Evolutionary conservation across 2,329 filamentous ascomycete genomes (phyloP).

Genomic region (Cercospora sesami): DNA sequence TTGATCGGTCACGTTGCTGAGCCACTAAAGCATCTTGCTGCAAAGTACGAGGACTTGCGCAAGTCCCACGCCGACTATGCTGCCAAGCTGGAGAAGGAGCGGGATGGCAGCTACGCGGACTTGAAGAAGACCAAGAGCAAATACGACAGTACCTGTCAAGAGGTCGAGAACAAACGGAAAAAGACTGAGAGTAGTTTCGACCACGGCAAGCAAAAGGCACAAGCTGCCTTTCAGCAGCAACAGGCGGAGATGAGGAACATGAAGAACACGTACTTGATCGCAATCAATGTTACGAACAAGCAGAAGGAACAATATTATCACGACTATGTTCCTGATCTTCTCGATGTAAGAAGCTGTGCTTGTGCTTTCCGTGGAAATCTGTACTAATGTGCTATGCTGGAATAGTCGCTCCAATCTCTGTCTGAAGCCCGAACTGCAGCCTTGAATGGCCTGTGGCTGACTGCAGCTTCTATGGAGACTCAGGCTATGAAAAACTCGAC

Average conservation of each 20-base stretch:
- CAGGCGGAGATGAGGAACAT: conserved; percentile 93
- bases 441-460: conserved; percentile 81
- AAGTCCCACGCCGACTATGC: conserved; percentile 90
- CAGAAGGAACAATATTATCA: conserved; percentile 97
- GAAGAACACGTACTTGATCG: conserved; percentile 97
- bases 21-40: conserved; percentile 72
- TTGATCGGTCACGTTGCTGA: conserved; percentile 80
- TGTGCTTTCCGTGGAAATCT: not conserved
- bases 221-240: conserved; percentile 89
- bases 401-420: conserved; percentile 76
- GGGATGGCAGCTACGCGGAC: conserved; percentile 79
- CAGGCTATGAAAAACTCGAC: conserved; percentile 73
- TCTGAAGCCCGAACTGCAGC: conserved; percentile 84
- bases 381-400: conserved; percentile 11
- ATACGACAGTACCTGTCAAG: conserved; percentile 90
- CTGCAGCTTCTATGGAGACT: conserved; percentile 77
- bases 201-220: conserved; percentile 79
- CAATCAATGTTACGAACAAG: conserved; percentile 95
- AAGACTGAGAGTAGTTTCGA: conserved; percentile 95
- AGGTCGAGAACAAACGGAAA: conserved; percentile 90
- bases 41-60: conserved; percentile 84
- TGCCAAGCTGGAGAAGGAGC: conserved; percentile 82
- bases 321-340: conserved; percentile 89
- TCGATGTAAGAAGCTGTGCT: conserved; percentile 64
- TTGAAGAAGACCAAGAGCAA: conserved; percentile 88